These are phyloP conservation scores for Acorus gramineus DNA, from an alignment of 106 monocot genomes.

Conservation along the genomic window DNA sequence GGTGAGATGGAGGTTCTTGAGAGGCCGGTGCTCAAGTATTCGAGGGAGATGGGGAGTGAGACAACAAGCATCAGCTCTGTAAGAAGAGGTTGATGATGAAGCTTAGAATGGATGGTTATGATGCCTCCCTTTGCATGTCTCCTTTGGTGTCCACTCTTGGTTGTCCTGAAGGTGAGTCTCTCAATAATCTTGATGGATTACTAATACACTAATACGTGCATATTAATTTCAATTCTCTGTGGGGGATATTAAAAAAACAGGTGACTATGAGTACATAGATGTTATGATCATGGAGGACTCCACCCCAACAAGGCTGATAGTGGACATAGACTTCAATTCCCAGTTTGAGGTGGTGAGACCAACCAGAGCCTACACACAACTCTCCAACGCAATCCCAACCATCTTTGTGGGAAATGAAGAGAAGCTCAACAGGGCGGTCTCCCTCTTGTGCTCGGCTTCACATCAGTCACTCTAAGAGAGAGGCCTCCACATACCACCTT, in stretches of 20 bases:
- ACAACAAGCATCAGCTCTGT: background rate
- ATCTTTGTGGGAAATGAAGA: conserved; percentile 32
- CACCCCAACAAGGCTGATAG: conserved; percentile 11
- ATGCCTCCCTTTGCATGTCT: conserved; percentile 33
- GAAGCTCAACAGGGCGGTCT: conserved; percentile 30
- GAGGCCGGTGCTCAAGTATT: conserved; percentile 21
- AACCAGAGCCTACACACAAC: conserved; percentile 19
- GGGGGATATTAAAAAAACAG: conserved; percentile 3
- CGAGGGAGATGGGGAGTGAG: conserved; percentile 15
- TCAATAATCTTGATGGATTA: background rate
- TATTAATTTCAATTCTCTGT: background rate
- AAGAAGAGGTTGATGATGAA: conserved; percentile 30
- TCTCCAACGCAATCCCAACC: conserved; percentile 15
- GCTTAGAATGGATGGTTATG: conserved; percentile 28
- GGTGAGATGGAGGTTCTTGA: conserved; percentile 18
- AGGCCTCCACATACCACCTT: conserved; percentile 39
- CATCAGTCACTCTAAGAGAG: conserved; percentile 25
- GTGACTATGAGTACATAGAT: conserved; percentile 35
- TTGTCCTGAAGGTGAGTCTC: conserved; percentile 32
- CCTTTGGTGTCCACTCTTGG: conserved; percentile 23
- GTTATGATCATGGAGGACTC: conserved; percentile 1
- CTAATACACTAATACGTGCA: too few relatives aligned
- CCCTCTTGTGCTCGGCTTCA: conserved; percentile 25
- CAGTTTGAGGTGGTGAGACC: conserved; percentile 43
- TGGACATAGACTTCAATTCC: conserved; percentile 38